A percentile compares a stretch with the other conserved stretches of the same genome.
Evolutionary conservation across 228 moss, liverwort and hornwort genomes (phyloP).

Genomic region (Sphagnum fallax): DNA sequence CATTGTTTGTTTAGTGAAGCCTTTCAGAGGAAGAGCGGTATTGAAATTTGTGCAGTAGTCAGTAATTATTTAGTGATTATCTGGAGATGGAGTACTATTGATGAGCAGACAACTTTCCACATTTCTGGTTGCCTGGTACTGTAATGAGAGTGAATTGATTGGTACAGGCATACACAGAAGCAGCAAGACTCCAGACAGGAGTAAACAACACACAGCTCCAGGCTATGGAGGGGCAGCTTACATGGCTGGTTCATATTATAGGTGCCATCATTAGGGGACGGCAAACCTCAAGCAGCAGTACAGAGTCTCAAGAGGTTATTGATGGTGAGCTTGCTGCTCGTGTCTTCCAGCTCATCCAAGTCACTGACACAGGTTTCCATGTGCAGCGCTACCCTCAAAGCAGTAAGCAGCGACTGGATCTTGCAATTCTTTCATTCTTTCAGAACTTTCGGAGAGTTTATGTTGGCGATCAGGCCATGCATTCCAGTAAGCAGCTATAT

Average conservation of each 20-base stretch:
- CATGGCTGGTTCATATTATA: conserved; percentile 7
- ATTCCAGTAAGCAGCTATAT: conserved; percentile 1
- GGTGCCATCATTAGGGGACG: conserved; percentile 5
- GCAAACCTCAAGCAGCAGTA: conserved; percentile 7
- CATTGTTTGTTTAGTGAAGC: too few relatives aligned
- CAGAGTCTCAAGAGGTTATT: conserved; percentile 7
- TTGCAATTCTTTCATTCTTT: conserved; percentile 3
- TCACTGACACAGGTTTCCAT: conserved; percentile 2
- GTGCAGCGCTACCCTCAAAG: conserved; percentile 3
- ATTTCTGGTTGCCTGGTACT: too few relatives aligned
- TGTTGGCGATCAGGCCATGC: conserved; percentile 7
- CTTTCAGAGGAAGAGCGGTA: too few relatives aligned
- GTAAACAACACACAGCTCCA: background rate
- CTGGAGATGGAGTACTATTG: too few relatives aligned
- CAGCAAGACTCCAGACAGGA: background rate
- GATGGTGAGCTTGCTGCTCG: conserved; percentile 7
- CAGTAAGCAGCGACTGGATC: conserved; percentile 6
- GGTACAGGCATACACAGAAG: conserved; percentile 5
- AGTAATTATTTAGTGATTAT: too few relatives aligned
- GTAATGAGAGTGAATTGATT: too few relatives aligned
- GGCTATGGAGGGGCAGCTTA: conserved; percentile 4
- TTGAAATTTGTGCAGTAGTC: too few relatives aligned
- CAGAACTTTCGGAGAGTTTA: conserved; percentile 7
- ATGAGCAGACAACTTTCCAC: too few relatives aligned
- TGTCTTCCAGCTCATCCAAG: conserved; percentile 8